Evolutionary conservation across 2,329 filamentous ascomycete genomes (phyloP).

Genomic region (Cercospora sp.): DNA sequence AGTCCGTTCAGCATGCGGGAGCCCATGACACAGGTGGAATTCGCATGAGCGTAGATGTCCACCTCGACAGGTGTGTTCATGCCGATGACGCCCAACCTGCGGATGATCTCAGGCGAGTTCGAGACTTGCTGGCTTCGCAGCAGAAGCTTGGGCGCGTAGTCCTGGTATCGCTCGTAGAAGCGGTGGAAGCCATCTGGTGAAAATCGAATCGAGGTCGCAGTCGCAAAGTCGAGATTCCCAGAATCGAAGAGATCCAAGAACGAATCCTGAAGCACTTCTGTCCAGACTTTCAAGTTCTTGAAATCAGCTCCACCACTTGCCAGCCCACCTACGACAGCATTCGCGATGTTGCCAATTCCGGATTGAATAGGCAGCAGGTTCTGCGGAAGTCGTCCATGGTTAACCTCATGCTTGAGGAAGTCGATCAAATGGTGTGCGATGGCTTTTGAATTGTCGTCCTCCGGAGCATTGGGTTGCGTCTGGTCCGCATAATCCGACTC

Average conservation of each 20-base stretch:
- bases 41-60: constrained; percentile 92
- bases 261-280: constrained; percentile 87
- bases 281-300: constrained; percentile 87
- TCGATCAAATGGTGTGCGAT: constrained; percentile 83
- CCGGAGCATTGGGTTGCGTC: constrained; percentile 71
- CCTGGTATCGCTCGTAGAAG: constrained; percentile 84
- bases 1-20: constrained; percentile 84
- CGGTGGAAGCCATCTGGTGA: constrained; percentile 87
- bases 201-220: constrained; percentile 86
- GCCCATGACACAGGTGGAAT: constrained; percentile 87
- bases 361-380: constrained; percentile 81
- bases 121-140: constrained; percentile 85
- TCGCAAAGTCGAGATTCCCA: constrained; percentile 84
- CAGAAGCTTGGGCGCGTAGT: constrained; percentile 77
- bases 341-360: constrained; percentile 90
- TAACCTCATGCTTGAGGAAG: constrained; percentile 82
- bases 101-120: constrained; percentile 88
- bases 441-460: constrained; percentile 68
- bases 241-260: constrained; percentile 92
- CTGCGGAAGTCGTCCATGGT: constrained; percentile 71
- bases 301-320: constrained; percentile 73
- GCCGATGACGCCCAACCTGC: constrained; percentile 80
- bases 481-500: constrained; percentile 82
- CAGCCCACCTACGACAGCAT: constrained; percentile 83
- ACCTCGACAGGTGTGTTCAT: constrained; percentile 96